Conservation (phyloP, 2,329 filamentous ascomycete species). For the Epichloe scottii region DNA sequence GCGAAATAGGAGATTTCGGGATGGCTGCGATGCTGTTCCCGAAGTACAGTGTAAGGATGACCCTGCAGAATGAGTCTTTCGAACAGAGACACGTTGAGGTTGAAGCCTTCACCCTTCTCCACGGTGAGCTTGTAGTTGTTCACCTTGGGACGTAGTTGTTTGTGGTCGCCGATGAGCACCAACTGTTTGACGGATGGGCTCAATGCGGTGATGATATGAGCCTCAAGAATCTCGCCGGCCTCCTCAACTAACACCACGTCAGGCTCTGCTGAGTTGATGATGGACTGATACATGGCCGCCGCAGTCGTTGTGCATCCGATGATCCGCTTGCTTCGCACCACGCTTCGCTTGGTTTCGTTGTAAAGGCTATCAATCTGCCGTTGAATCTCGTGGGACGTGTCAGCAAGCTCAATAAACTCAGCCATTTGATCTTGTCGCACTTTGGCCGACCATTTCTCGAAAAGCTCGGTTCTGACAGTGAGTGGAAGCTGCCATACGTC, state of each 20-base stretch:
- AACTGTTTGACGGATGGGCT: constrained; percentile 44
- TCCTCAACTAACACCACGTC: constrained; percentile 58
- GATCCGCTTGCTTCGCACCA: constrained; percentile 42
- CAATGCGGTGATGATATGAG: constrained; percentile 48
- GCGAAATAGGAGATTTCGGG: constrained; percentile 53
- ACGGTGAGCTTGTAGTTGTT: constrained; percentile 47
- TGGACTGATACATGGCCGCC: constrained; percentile 47
- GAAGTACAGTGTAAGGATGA: constrained; percentile 39
- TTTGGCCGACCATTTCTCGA: too few relatives aligned
- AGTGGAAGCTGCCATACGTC: too few relatives aligned
- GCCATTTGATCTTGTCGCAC: too few relatives aligned
- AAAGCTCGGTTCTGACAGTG: too few relatives aligned
- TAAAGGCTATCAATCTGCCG: constrained; percentile 28
- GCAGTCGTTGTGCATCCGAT: constrained; percentile 62
- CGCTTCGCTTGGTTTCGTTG: constrained; percentile 25
- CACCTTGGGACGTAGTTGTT: constrained; percentile 57
- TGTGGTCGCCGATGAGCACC: constrained; percentile 61
- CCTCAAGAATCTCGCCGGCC: constrained; percentile 60
- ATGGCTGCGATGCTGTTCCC: constrained; percentile 54
- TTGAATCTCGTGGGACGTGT: too few relatives aligned
- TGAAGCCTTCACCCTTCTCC: constrained; percentile 51
- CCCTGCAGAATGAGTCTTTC: constrained; percentile 51
- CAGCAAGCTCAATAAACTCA: too few relatives aligned
- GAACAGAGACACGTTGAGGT: constrained; percentile 57
- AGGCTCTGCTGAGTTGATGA: constrained; percentile 40